phyloP scores from a whole-genome alignment of 1,284 basidiomycete species.

The Trametes hirsuta region DNA sequence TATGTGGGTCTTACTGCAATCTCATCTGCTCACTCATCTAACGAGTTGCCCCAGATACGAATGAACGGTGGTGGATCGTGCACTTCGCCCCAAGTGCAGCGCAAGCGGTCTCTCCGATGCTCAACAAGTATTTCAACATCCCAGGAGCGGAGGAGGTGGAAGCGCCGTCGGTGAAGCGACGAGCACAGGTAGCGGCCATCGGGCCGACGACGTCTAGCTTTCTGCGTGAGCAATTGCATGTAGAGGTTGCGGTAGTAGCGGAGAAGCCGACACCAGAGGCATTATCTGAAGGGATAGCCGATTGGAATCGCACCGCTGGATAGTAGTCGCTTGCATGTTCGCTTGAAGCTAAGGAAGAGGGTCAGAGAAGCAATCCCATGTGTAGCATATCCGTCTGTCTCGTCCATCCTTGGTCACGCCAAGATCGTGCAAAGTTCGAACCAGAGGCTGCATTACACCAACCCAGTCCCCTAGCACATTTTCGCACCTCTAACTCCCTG shows the following conservation, averaged over 20 bases:
- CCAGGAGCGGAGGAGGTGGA: not conserved
- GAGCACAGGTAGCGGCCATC: slow-evolving; percentile 56
- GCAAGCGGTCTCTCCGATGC: slow-evolving; percentile 53
- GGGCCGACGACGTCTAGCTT: slow-evolving; percentile 66
- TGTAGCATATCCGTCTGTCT: not conserved
- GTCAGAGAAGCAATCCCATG: not conserved
- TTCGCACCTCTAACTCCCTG: slow-evolving; percentile 10
- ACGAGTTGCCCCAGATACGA: not conserved
- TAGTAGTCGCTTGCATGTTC: not conserved
- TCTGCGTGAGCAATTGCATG: slow-evolving; percentile 46
- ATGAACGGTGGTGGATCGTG: slow-evolving; percentile 63
- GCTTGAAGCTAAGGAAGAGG: not conserved
- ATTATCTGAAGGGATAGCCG: slow-evolving; percentile 44
- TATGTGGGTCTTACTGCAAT: not conserved
- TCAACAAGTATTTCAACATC: slow-evolving; percentile 49
- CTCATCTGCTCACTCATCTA: not conserved
- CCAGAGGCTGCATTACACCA: slow-evolving; percentile 22
- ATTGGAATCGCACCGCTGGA: slow-evolving; percentile 5
- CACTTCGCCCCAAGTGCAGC: slow-evolving; percentile 79
- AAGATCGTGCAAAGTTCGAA: not conserved
- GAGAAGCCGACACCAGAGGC: slow-evolving; percentile 58
- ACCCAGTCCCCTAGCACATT: slow-evolving; percentile 17
- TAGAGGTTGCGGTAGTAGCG: slow-evolving; percentile 58
- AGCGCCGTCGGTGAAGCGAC: not conserved
- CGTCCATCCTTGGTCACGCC: too few relatives aligned